Conservation (phyloP, 352 stramenopile species). For the Lagenidium giganteum region DNA sequence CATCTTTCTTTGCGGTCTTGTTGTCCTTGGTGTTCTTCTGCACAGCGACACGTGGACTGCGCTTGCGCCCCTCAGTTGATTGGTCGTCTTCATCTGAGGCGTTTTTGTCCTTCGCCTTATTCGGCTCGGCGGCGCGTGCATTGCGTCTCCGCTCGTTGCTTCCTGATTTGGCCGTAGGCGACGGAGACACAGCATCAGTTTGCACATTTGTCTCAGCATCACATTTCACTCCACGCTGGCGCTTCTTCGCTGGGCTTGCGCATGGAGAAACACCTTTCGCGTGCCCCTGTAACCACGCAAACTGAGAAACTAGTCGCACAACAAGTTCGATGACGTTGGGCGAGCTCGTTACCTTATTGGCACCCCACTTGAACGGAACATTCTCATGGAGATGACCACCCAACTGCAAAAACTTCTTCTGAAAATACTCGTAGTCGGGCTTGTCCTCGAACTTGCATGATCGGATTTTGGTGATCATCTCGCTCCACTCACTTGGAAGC, state of each 20-base stretch:
- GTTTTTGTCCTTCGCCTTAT: too few relatives aligned
- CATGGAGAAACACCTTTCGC: too few relatives aligned
- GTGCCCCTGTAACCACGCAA: background rate
- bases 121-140: background rate
- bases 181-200: too few relatives aligned
- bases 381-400: slow-evolving; percentile 27
- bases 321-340: too few relatives aligned
- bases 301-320: background rate
- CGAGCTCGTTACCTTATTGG: too few relatives aligned
- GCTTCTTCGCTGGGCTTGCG: slow-evolving; percentile 16
- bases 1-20: slow-evolving; percentile 11
- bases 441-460: slow-evolving; percentile 64
- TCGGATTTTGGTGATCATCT: slow-evolving; percentile 57
- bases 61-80: slow-evolving; percentile 8
- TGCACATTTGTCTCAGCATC: slow-evolving; percentile 2
- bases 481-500: slow-evolving; percentile 43
- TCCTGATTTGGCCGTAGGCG: background rate
- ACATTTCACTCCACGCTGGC: slow-evolving; percentile 6
- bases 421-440: slow-evolving; percentile 73
- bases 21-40: slow-evolving; percentile 11
- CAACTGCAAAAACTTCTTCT: slow-evolving; percentile 43
- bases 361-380: slow-evolving; percentile 47
- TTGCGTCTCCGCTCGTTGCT: background rate
- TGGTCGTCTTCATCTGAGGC: slow-evolving; percentile 1
- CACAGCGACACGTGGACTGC: background rate